Evolutionary conservation across 1,139 yeast genomes (phyloP).

Genomic region (Blastobotrys serpentis): DNA sequence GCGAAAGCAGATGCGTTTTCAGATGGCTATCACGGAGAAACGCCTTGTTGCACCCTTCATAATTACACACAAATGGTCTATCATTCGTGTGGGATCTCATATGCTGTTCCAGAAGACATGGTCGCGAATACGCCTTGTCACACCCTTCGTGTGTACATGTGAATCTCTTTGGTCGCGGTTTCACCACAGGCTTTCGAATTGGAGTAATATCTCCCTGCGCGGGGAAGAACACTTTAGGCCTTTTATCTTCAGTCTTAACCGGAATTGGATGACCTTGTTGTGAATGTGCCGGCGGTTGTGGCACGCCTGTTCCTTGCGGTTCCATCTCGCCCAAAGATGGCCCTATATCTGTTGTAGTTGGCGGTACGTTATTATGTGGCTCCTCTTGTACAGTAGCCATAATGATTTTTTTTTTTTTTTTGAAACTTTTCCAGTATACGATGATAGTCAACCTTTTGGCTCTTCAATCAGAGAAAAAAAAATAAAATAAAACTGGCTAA

Average conservation of each 20-base stretch:
- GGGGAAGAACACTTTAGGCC: conserved; percentile 5
- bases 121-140: conserved; percentile 72
- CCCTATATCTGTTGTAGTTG: background rate
- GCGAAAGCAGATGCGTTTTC: conserved; percentile 65
- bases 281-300: background rate
- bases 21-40: conserved; percentile 79
- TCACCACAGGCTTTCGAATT: conserved; percentile 14
- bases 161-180: conserved; percentile 46
- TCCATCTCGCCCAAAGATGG: background rate
- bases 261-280: background rate
- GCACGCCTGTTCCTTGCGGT: background rate
- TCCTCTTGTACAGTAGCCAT: conserved; percentile 1
- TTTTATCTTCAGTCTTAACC: conserved; percentile 5
- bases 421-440: background rate
- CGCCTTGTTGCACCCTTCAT: conserved; percentile 55
- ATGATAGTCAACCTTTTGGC: background rate
- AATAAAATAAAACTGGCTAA: background rate
- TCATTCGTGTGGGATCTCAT: conserved; percentile 70
- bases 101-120: conserved; percentile 82
- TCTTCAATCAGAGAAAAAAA: background rate
- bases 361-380: background rate
- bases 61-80: conserved; percentile 67
- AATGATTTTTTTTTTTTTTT: background rate
- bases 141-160: conserved; percentile 65
- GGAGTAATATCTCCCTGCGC: conserved; percentile 5